Base-by-base conservation (phyloP, 2,329 filamentous ascomycete species). In the Coleophoma cylindrospora region DNA sequence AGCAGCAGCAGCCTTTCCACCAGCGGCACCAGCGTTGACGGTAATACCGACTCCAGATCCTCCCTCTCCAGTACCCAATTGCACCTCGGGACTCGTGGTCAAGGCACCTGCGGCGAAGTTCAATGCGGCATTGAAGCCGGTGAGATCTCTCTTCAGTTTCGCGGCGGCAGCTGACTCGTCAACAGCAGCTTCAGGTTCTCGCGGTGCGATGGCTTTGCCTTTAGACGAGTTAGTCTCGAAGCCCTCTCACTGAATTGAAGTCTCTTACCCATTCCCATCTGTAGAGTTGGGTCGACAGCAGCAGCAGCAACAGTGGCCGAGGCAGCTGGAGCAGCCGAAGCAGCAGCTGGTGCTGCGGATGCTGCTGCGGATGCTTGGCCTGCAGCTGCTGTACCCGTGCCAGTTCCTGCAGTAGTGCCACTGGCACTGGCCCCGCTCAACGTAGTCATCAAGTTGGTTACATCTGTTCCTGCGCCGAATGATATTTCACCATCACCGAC, bases 401-500 rank as follows among this genome's bases (percentile, higher is more conserved):
- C n/a, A 22, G 49, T 38, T 17, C 54, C 53, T 2, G 48, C 50
- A 40, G 49, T 50, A 37, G 49, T 60, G 15, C 58, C 64, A 19
- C 36, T 12, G 6, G 13, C 14, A 17, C 66, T 70, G 19, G 72
- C 71, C 14, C 70, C 70, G 36, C 71, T 65, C 40, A 75, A 66
- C 11, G 72, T 70, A 37, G 70, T 65, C 66, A 75, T 72, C 54
- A 75, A 55, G 49, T 67, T 63, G 34, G 66, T 67, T 14, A 69
- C 72, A 52, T 64, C 65, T 62, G 67, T 65, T 45, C 66, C 68
- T 3, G 66, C 69, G 52, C 68, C 70, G 48, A 76, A 72, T 45
- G 72, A 73, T 50, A 76, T 75, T 62, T 74, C 73, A 65, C 74
- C 73, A 68, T 76, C 74, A 73, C 74, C 74, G 66, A 76, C 73